Base-by-base conservation (phyloP, 305 asterid species). In the Andrographis paniculata region DNA sequence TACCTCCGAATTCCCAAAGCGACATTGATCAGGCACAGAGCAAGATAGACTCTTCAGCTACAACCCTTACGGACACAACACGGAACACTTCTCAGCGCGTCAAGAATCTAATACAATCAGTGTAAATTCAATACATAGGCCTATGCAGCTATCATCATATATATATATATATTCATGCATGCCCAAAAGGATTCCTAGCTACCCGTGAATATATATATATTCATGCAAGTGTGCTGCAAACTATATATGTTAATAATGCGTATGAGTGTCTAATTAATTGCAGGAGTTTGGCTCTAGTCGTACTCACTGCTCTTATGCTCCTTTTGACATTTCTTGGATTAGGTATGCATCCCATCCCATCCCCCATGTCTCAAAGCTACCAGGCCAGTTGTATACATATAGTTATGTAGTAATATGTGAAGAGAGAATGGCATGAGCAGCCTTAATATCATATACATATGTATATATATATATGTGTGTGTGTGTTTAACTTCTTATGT, bases 231-330 rank as follows among this genome's bases (percentile, higher is more conserved):
- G n/a, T n/a, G n/a, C n/a, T 24, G 30, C 30, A 4, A 24, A 24
- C 14, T 4, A 37, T n/a, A 13, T 37, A n/a, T 37, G n/a, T 5
- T 13, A 37, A 13, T 5, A 1, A 13, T 37, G 17, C 17, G 3
- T n/a, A 1, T 46, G 42, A 41, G 14, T 19, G 40, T 17, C 33
- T 42, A 49, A 1, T 41, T 67, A 1, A 58, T 50, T 75, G 75
- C 88, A 84, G 97, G 95, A 71, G 89, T 63, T 48, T 73, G 72
- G 76, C 88, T 55, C 88, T 87, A 28, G 68, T 87, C 61, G 8
- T 73, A 37, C 73, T 84, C 42, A 74, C 97, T 17, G 88, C 78
- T 13, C 63, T 66, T 17, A 84, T 87, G 95, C 95, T 87, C 54
- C 58, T 77, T 36, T 64, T 87, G 60, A 70, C 79, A 11, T 70